Evolutionary conservation across 169 alveolate genomes (phyloP).

Genomic region (Cystoisospora suis): DNA sequence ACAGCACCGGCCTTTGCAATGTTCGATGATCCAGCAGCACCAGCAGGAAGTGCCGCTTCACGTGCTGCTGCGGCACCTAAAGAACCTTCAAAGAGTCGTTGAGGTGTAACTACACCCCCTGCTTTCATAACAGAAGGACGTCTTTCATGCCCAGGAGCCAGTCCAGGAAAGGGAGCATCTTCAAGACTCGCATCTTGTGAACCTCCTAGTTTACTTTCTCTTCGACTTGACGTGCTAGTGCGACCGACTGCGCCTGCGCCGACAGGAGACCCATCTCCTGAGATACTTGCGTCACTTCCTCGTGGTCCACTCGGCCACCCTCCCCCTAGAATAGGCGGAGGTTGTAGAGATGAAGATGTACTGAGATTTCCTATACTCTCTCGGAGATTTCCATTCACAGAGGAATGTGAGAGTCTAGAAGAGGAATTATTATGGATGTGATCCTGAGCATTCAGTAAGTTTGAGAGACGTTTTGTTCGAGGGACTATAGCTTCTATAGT

Average conservation of each 20-base stretch:
- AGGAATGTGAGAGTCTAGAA: too few relatives aligned
- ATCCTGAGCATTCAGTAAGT: background rate
- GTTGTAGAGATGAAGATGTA: too few relatives aligned
- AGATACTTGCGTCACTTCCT: too few relatives aligned
- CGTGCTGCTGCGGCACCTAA: background rate
- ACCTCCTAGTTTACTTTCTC: background rate
- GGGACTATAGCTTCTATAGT: background rate
- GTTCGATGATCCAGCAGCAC: background rate
- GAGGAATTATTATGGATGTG: too few relatives aligned
- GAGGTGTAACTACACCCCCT: constrained; percentile 63
- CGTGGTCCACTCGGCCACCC: too few relatives aligned
- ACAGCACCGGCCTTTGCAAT: constrained; percentile 25
- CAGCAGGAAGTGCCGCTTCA: background rate
- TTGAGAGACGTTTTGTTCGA: constrained; percentile 2
- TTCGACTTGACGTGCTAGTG: too few relatives aligned
- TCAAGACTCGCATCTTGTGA: constrained; percentile 39
- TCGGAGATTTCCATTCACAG: too few relatives aligned
- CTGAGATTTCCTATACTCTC: too few relatives aligned
- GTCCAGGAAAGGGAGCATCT: constrained; percentile 62
- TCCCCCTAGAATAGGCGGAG: too few relatives aligned
- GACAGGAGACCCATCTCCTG: too few relatives aligned
- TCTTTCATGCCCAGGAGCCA: constrained; percentile 66
- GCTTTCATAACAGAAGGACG: constrained; percentile 66
- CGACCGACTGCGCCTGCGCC: too few relatives aligned
- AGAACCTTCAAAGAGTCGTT: constrained; percentile 36